These are phyloP conservation scores for Collybia mongolica DNA, from an alignment of 768 basidiomycete species.

Conservation along the genomic window DNA sequence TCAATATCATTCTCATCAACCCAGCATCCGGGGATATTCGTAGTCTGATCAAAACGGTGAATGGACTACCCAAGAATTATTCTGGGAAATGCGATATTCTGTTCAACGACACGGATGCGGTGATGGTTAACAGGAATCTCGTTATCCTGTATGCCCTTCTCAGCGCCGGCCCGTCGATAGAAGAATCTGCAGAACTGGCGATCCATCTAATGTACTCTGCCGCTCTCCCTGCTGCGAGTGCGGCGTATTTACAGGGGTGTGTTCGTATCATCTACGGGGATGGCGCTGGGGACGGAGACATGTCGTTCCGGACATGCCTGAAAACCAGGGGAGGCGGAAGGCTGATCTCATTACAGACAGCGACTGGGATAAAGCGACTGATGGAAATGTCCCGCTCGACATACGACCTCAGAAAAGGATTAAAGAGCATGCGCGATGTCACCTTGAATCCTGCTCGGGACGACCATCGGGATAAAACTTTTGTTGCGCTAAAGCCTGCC, in stretches of 20 bases:
- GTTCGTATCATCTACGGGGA: constrained; percentile 33
- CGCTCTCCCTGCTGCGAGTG: constrained; percentile 29
- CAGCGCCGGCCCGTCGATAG: constrained; percentile 35
- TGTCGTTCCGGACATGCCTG: constrained; percentile 34
- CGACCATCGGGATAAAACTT: constrained; percentile 41
- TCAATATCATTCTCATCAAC: constrained; percentile 1
- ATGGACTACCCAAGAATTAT: constrained; percentile 34
- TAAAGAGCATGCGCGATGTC: constrained; percentile 25
- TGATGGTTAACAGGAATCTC: constrained; percentile 38
- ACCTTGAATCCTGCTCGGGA: constrained; percentile 32
- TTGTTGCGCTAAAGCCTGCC: constrained; percentile 37
- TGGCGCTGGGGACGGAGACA: constrained; percentile 26
- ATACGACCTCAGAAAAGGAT: constrained; percentile 24
- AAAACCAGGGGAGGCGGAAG: constrained; percentile 32
- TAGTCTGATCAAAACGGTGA: constrained; percentile 33
- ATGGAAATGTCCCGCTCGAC: constrained; percentile 36
- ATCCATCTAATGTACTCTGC: constrained; percentile 43
- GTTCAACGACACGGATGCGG: constrained; percentile 35
- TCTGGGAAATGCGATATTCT: constrained; percentile 35
- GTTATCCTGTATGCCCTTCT: constrained; percentile 36
- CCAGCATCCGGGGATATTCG: constrained; percentile 34
- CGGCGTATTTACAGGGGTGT: constrained; percentile 33
- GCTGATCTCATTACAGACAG: constrained; percentile 34
- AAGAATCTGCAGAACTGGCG: constrained; percentile 40
- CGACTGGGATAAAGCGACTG: constrained; percentile 33